Conservation (phyloP, 371 early-diverging fungal species). For the Batkoa obscura region DNA sequence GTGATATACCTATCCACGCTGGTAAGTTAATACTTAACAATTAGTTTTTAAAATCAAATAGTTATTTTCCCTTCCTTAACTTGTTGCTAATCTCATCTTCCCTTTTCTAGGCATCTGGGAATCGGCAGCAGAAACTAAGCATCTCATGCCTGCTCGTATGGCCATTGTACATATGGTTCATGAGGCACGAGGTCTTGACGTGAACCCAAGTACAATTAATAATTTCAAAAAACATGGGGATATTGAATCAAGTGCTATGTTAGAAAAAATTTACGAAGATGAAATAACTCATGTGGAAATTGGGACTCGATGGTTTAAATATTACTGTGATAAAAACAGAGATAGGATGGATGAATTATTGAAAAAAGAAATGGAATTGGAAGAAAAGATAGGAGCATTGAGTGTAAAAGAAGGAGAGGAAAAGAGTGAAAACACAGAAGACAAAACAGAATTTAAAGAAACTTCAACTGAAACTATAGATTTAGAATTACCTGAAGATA, state of each 20-base stretch:
- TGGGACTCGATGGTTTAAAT: conserved; percentile 29
- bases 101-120: conserved; percentile 24
- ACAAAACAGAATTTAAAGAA: not conserved
- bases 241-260: conserved; percentile 19
- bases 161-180: conserved; percentile 36
- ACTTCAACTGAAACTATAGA: too few species aligned
- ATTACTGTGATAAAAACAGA: not conserved
- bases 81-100: too few species aligned
- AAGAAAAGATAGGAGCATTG: not conserved
- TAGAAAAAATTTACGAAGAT: conserved; percentile 25
- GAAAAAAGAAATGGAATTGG: too few species aligned
- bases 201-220: conserved; percentile 30
- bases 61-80: too few species aligned
- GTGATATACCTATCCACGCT: conserved; percentile 27
- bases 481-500: not conserved
- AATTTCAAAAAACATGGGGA: conserved; percentile 26
- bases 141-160: conserved; percentile 19
- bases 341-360: too few species aligned
- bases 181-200: conserved; percentile 37
- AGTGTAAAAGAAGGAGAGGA: not conserved
- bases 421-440: not conserved
- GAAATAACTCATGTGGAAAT: conserved; percentile 32
- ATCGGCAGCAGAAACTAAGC: conserved; percentile 22
- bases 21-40: conserved; percentile 8
- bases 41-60: not conserved